Percentiles rank a stretch among this genome's conserved stretches.
Conservation (phyloP, 768 basidiomycete genomes). For the Ramaria sp. region DNA sequence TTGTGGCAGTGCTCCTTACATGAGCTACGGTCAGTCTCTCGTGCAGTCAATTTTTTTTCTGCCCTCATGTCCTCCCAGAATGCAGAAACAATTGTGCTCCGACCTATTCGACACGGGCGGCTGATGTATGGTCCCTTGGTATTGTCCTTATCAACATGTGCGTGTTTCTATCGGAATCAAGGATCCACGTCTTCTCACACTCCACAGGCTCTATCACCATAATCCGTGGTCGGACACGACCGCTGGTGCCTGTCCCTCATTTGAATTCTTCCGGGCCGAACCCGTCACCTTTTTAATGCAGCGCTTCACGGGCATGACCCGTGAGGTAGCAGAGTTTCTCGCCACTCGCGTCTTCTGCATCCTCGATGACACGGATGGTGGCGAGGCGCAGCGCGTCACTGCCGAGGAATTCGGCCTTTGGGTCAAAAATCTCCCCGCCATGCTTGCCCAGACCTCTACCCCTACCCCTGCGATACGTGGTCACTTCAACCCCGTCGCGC, state of each 20-base stretch:
- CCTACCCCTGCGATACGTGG: not conserved
- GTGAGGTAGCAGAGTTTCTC: slow-evolving; percentile 78
- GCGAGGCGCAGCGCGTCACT: slow-evolving; percentile 45
- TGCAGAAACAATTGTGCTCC: slow-evolving; percentile 97
- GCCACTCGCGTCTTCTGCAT: slow-evolving; percentile 78
- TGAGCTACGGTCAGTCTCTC: slow-evolving; percentile 77
- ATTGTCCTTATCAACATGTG: slow-evolving; percentile 99
- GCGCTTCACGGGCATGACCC: slow-evolving; percentile 85
- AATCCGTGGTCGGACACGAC: slow-evolving; percentile 98
- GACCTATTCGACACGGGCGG: slow-evolving; percentile 86
- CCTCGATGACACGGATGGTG: slow-evolving; percentile 52
- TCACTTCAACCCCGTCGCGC: slow-evolving; percentile 49
- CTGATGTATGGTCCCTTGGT: slow-evolving; percentile 98
- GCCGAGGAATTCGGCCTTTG: slow-evolving; percentile 82
- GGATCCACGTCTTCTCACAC: slow-evolving; percentile 8
- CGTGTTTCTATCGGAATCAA: slow-evolving; percentile 18
- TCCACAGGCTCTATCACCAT: slow-evolving; percentile 81
- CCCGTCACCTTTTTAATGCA: slow-evolving; percentile 81
- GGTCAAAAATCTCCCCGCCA: slow-evolving; percentile 70
- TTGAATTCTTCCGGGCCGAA: slow-evolving; percentile 66
- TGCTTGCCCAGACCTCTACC: slow-evolving; percentile 27
- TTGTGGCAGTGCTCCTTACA: slow-evolving; percentile 96
- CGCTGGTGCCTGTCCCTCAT: slow-evolving; percentile 66
- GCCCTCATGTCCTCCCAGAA: slow-evolving; percentile 31
- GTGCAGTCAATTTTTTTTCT: slow-evolving; percentile 7